Conservation (phyloP, 106 monocot genomes). For the Narthecium ossifragum region DNA sequence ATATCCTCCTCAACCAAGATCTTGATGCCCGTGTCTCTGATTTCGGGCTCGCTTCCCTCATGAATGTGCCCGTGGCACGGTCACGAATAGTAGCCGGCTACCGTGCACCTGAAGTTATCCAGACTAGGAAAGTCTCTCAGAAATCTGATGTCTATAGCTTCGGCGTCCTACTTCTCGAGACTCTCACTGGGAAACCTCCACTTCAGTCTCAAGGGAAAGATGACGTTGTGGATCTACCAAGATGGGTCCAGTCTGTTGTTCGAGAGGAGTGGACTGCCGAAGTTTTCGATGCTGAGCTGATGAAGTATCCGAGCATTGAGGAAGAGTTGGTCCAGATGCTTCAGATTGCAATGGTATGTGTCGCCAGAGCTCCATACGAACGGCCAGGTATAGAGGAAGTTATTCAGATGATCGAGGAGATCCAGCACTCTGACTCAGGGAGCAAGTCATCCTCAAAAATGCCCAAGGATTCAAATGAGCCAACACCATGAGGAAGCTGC, state of each 20-base stretch:
- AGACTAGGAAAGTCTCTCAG: slow-evolving; percentile 49
- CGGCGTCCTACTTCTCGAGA: slow-evolving; percentile 82
- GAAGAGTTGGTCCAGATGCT: slow-evolving; percentile 88
- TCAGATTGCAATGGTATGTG: slow-evolving; percentile 86
- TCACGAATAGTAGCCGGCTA: slow-evolving; percentile 43
- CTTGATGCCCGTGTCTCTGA: slow-evolving; percentile 46
- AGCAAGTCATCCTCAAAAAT: slow-evolving; percentile 23
- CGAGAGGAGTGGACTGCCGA: slow-evolving; percentile 95
- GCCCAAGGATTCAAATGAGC: slow-evolving; percentile 14
- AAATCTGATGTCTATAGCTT: slow-evolving; percentile 87
- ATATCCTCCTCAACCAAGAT: slow-evolving; percentile 49
- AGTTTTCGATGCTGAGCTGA: slow-evolving; percentile 79
- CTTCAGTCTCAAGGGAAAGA: slow-evolving; percentile 39
- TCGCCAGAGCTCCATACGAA: slow-evolving; percentile 46
- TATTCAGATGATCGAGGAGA: slow-evolving; percentile 60
- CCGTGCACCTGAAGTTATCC: slow-evolving; percentile 65
- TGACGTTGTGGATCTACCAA: slow-evolving; percentile 46
- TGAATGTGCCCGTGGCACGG: slow-evolving; percentile 29
- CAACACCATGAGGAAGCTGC: slow-evolving; percentile 9
- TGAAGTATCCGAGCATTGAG: slow-evolving; percentile 55
- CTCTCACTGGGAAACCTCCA: slow-evolving; percentile 79
- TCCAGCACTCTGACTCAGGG: slow-evolving; percentile 23
- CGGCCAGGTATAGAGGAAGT: slow-evolving; percentile 72
- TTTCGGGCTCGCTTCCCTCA: slow-evolving; percentile 49
- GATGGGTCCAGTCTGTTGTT: slow-evolving; percentile 86